These are phyloP conservation scores for Wickerhamiella spandovensis DNA, from an alignment of 805 yeast species.

Conservation along the genomic window DNA sequence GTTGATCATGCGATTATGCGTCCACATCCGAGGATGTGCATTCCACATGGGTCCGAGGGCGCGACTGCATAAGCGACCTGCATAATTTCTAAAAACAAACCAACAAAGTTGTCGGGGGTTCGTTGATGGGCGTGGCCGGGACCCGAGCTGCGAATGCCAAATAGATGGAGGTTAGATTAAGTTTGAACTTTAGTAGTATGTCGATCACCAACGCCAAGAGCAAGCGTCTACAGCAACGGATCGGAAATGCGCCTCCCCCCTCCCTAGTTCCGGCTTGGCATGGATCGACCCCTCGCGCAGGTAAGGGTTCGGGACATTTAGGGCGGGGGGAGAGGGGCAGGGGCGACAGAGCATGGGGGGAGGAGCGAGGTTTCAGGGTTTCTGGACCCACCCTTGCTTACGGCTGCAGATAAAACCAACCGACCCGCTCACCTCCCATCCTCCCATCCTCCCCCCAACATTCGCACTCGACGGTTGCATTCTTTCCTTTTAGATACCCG, in stretches of 20 bases:
- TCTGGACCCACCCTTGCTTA: too few relatives aligned
- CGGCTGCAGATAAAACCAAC: too few relatives aligned
- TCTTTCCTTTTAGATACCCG: not conserved
- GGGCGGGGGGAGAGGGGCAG: too few relatives aligned
- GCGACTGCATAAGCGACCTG: not conserved
- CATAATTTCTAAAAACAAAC: not conserved
- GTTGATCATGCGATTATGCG: not conserved
- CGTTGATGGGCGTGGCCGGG: too few relatives aligned
- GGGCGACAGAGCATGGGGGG: too few relatives aligned
- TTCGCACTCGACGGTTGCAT: not conserved
- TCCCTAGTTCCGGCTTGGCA: not conserved
- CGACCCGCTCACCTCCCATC: too few relatives aligned
- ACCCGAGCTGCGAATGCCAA: too few relatives aligned
- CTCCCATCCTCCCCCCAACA: not conserved
- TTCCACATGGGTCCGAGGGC: not conserved
- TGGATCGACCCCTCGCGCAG: not conserved
- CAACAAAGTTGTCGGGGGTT: not conserved
- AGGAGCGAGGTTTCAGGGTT: too few relatives aligned
- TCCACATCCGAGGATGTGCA: not conserved
- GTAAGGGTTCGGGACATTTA: not conserved
- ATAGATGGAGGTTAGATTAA: too few relatives aligned
- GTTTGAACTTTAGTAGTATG: too few relatives aligned
- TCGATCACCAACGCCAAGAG: too few relatives aligned
- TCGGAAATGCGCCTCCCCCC: not conserved
- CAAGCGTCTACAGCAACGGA: too few relatives aligned